Base-by-base conservation (phyloP, 768 basidiomycete species). In the Pholiota molesta region DNA sequence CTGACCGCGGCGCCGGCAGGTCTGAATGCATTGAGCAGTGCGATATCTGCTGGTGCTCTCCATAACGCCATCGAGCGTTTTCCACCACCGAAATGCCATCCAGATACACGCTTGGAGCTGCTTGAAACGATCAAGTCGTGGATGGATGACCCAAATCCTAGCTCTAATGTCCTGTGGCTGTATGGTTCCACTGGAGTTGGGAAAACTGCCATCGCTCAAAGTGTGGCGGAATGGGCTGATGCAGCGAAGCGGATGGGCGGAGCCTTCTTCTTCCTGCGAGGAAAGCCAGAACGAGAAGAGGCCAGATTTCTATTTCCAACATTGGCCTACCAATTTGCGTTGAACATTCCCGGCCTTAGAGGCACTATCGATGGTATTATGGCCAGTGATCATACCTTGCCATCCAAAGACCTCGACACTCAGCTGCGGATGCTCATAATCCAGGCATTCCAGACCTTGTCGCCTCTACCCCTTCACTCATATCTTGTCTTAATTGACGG, bases 401-500 rank as follows among this genome's bases (percentile, higher is more conserved):
- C 47, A 26, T 55, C 58, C 35, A 69, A 64, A 47, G 23, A 60
- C 14, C 44, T 67, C 5, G 49, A 35, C 9, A 31, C 59, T 5
- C 68, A 67, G 42, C 47, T 64, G 11, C 44, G 33, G 13, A 52
- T 31, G 9, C 59, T 69, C 17, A 58, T 69, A 6, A 47, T 66
- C 16, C 64, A 61, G 28, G 55, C 68, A 6, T 31, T 65, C 5
- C 53, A 47, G 35, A 49, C 31, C 1, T 23, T 49, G 0, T 2
- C 8, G 6, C 21, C 47, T 42, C 31, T 33, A 29, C 31, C 56
- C 39, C 7, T 17, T 0, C 35, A 37, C 1, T 19, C 21, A 8
- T 47, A 45, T 13, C 52, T 62, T 31, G 54, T 71, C 17, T 52
- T 70, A 19, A 70, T 74, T 16, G 72, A 74, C 45, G 72, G 72